Percentiles rank a stretch among this genome's conserved stretches.
These are phyloP conservation scores for Solanum gandarillasii DNA, from an alignment of 257 asterid species.

Conservation along the genomic window DNA sequence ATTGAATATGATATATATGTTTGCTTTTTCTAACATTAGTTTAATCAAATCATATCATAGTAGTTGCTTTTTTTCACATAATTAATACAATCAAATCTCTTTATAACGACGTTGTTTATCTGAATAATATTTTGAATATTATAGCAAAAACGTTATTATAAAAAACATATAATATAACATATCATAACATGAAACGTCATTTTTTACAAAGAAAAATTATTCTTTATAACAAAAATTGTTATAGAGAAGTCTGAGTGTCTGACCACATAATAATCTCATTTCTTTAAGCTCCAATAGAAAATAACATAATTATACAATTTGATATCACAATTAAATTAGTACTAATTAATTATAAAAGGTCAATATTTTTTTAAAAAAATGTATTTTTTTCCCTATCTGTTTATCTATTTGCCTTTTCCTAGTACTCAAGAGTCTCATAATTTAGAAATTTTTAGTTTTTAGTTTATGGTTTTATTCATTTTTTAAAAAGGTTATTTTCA, in stretches of 20 bases:
- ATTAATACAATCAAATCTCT: not conserved
- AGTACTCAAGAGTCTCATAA: not conserved
- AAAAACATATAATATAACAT: not conserved
- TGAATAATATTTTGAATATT: not conserved
- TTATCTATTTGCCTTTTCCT: not conserved
- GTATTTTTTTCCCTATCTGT: not conserved
- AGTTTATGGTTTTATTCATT: not conserved
- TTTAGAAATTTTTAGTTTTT: not conserved
- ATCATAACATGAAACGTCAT: not conserved
- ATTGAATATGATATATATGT: not conserved
- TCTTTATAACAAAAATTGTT: not conserved
- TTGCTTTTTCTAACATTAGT: not conserved
- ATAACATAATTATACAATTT: not conserved
- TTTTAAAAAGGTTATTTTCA: not conserved
- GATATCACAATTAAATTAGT: not conserved
- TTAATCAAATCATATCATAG: not conserved
- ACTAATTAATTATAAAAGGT: not conserved
- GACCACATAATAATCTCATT: not conserved
- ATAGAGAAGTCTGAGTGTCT: not conserved
- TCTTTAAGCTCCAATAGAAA: not conserved
- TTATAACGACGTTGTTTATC: fast-evolving
- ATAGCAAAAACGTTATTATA: not conserved
- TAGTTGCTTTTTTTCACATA: not conserved
- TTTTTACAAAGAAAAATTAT: not conserved
- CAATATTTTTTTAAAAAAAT: not conserved